Percentiles rank a stretch among this genome's conserved stretches.
Evolutionary conservation across 768 basidiomycete genomes (phyloP).

Genomic region (Lentinula edodes): DNA sequence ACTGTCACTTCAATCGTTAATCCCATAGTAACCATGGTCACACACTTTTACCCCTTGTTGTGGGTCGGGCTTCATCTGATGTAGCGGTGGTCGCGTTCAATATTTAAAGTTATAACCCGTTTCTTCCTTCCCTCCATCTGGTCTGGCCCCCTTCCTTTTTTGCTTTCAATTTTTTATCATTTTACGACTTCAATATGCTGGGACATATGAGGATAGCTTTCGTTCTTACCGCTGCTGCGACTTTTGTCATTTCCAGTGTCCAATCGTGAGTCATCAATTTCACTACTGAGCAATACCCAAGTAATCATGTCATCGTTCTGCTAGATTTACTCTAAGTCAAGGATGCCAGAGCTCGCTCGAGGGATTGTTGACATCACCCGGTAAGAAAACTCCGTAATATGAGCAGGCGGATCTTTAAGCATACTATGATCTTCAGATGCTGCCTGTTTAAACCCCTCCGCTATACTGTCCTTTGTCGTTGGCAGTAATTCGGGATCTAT

Average conservation of each 20-base stretch:
- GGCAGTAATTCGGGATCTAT: slow-evolving; percentile 24
- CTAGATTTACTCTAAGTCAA: slow-evolving; percentile 9
- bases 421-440: slow-evolving; percentile 13
- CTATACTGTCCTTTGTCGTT: slow-evolving; percentile 21
- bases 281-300: no score
- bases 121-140: neutral
- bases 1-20: no score
- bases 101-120: neutral
- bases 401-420: no score
- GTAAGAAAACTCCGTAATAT: neutral
- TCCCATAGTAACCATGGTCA: neutral
- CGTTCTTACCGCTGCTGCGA: slow-evolving; percentile 6
- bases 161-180: slow-evolving; percentile 7
- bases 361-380: slow-evolving; percentile 13
- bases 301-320: neutral
- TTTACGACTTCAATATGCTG: slow-evolving; percentile 10
- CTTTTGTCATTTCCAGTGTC: slow-evolving; percentile 8
- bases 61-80: neutral
- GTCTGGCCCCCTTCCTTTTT: neutral
- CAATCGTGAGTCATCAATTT: slow-evolving; percentile 6
- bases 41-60: neutral
- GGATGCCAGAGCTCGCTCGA: slow-evolving; percentile 13
- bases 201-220: slow-evolving; percentile 10
- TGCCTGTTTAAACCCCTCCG: slow-evolving; percentile 34
- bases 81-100: neutral